These are phyloP conservation scores for Ophiobolus disseminans DNA, from an alignment of 2,329 filamentous ascomycete species.

Conservation along the genomic window DNA sequence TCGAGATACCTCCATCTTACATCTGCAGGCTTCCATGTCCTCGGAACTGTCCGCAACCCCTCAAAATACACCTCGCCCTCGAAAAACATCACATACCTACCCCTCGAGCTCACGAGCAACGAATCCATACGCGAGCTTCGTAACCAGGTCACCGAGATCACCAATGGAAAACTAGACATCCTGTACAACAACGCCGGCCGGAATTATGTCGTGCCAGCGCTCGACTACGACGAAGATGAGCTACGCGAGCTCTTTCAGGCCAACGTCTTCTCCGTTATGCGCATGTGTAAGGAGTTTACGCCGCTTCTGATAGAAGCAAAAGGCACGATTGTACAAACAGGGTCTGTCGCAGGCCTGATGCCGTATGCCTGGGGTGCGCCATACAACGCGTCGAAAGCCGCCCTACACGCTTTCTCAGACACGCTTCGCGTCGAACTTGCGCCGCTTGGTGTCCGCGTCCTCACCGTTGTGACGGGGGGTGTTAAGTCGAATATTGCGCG, in stretches of 20 bases:
- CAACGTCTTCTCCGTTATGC: slow-evolving; percentile 66
- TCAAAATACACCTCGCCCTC: slow-evolving; percentile 56
- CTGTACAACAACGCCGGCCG: slow-evolving; percentile 66
- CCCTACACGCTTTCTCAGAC: slow-evolving; percentile 64
- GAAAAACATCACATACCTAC: slow-evolving; percentile 62
- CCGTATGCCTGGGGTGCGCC: slow-evolving; percentile 44
- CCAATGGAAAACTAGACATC: slow-evolving; percentile 60
- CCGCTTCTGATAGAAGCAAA: slow-evolving; percentile 59
- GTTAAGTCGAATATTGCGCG: slow-evolving; percentile 66
- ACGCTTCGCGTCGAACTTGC: slow-evolving; percentile 64
- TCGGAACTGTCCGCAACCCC: slow-evolving; percentile 64
- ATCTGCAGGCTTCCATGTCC: slow-evolving; percentile 58
- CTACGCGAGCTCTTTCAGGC: slow-evolving; percentile 41
- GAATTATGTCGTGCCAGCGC: slow-evolving; percentile 65
- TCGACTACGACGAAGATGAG: slow-evolving; percentile 57
- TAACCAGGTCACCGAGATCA: slow-evolving; percentile 54
- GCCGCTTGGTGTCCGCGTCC: slow-evolving; percentile 58
- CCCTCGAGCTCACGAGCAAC: slow-evolving; percentile 60
- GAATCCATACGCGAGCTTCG: slow-evolving; percentile 58
- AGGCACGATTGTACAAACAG: slow-evolving; percentile 56
- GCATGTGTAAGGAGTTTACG: slow-evolving; percentile 63
- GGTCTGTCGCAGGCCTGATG: slow-evolving; percentile 53
- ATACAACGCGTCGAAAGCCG: slow-evolving; percentile 68
- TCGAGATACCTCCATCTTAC: neutral
- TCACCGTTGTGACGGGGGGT: slow-evolving; percentile 64